phyloP scores from a whole-genome alignment of 768 basidiomycete genomes.

The Ramaria sp. region DNA sequence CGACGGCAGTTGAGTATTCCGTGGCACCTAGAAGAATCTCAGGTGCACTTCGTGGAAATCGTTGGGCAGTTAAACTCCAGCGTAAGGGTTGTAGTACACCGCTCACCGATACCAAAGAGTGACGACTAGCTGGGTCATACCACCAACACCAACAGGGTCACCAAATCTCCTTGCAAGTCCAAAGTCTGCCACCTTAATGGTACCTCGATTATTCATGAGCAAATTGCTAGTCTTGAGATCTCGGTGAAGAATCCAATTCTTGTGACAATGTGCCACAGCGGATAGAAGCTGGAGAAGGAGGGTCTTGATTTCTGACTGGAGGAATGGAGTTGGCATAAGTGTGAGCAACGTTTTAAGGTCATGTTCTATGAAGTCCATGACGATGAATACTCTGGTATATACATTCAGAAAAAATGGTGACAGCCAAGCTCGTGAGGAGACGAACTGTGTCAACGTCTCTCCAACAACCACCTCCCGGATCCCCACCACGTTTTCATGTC shows the following conservation, averaged over 20 bases:
- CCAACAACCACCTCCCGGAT: constrained; percentile 97
- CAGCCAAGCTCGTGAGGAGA: constrained; percentile 21
- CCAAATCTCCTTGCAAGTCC: constrained; percentile 93
- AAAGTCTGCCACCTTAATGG: constrained; percentile 98
- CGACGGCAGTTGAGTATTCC: constrained; percentile 90
- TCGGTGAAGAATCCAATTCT: constrained; percentile 95
- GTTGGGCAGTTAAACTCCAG: constrained; percentile 3
- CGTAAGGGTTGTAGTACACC: constrained; percentile 9
- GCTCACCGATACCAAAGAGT: constrained; percentile 96
- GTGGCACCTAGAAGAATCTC: constrained; percentile 91
- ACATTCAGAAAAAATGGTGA: constrained; percentile 2
- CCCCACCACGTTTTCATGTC: constrained; percentile 94
- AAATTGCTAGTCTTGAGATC: constrained; percentile 97
- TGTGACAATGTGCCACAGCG: constrained; percentile 87
- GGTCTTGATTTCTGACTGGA: constrained; percentile 98
- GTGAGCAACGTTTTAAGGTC: constrained; percentile 94
- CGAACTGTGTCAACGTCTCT: constrained; percentile 97
- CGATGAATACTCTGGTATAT: constrained; percentile 79
- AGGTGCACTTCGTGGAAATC: constrained; percentile 51
- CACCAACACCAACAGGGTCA: constrained; percentile 92
- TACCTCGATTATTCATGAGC: constrained; percentile 97
- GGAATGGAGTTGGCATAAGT: constrained; percentile 91
- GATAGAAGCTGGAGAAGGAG: constrained; percentile 88
- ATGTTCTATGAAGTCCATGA: constrained; percentile 99
- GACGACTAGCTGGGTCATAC: constrained; percentile 95